A percentile compares a stretch with the other conserved stretches of the same genome.
Evolutionary conservation across 495 filamentous ascomycete genomes (phyloP).

Genomic region (Trichocladium uniseriatum): DNA sequence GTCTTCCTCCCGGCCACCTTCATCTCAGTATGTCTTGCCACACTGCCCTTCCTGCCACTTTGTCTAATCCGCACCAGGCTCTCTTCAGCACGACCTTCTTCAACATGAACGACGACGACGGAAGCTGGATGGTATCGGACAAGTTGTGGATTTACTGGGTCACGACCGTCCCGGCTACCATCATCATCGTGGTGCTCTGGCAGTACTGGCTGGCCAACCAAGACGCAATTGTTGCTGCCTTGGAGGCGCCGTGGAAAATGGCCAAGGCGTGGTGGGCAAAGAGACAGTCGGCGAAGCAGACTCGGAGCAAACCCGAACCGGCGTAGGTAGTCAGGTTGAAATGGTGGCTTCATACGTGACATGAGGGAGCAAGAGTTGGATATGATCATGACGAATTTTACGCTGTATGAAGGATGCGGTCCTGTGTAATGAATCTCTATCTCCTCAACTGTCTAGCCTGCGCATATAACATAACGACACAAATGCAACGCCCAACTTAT

Average conservation of each 20-base stretch:
- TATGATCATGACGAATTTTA: no score
- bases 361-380: no score
- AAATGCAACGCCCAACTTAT: no score
- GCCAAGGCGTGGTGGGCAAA: not conserved
- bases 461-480: no score
- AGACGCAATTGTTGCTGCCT: conserved; percentile 5
- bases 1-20: conserved; percentile 36
- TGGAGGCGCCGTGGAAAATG: not conserved
- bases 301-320: not conserved
- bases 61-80: conserved; percentile 3
- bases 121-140: conserved; percentile 10
- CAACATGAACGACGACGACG: conserved; percentile 10
- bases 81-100: conserved; percentile 24
- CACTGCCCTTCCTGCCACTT: not conserved
- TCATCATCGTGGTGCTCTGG: conserved; percentile 14
- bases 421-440: no score
- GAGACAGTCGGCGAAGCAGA: not conserved
- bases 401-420: no score
- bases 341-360: no score
- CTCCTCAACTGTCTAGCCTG: no score
- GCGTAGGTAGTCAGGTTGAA: not conserved
- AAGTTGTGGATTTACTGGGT: conserved; percentile 18
- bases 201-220: conserved; percentile 10
- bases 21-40: conserved; percentile 14
- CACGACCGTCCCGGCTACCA: conserved; percentile 15